Evolutionary conservation across 108 stramenopile species (phyloP).

Genomic region (Nannochloropsis salina): DNA sequence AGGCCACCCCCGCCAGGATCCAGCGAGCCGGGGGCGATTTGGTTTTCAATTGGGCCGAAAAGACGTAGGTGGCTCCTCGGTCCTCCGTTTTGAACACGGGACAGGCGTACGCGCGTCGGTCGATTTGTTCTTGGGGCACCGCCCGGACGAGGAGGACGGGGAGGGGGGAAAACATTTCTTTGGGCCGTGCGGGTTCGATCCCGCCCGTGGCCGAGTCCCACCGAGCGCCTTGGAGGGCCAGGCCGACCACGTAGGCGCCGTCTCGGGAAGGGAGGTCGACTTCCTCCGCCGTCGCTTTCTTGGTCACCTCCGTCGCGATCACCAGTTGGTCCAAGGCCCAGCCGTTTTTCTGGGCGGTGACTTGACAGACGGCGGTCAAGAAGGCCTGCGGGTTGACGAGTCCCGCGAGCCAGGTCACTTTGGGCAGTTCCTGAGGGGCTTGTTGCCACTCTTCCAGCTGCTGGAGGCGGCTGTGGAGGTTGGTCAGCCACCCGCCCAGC

Average conservation of each 20-base stretch:
- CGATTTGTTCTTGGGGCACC: constrained; percentile 69
- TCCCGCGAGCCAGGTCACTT: constrained; percentile 74
- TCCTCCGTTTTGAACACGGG: constrained; percentile 72
- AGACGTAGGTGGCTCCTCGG: constrained; percentile 74
- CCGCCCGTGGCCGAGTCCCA: constrained; percentile 60
- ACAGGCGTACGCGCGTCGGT: constrained; percentile 67
- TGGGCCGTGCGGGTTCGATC: constrained; percentile 66
- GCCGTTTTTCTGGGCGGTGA: constrained; percentile 70
- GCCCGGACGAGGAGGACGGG: constrained; percentile 75
- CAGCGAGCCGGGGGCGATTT: constrained; percentile 67
- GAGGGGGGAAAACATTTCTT: constrained; percentile 78
- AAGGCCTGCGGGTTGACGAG: constrained; percentile 79
- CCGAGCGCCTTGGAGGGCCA: constrained; percentile 73
- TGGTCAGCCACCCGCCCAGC: constrained; percentile 63
- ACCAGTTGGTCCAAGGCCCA: constrained; percentile 79
- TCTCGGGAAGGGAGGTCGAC: constrained; percentile 66
- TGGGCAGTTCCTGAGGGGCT: constrained; percentile 71
- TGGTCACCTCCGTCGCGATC: constrained; percentile 76
- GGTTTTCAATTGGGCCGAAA: constrained; percentile 73
- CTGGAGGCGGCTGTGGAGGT: constrained; percentile 61
- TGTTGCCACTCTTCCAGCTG: constrained; percentile 78
- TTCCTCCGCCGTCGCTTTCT: constrained; percentile 64
- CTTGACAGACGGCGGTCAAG: constrained; percentile 81
- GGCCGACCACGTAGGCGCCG: constrained; percentile 71
- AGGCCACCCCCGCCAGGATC: constrained; percentile 70